Conservation (phyloP, 2,329 filamentous ascomycete genomes). For the Ophiocordyceps robertsii region DNA sequence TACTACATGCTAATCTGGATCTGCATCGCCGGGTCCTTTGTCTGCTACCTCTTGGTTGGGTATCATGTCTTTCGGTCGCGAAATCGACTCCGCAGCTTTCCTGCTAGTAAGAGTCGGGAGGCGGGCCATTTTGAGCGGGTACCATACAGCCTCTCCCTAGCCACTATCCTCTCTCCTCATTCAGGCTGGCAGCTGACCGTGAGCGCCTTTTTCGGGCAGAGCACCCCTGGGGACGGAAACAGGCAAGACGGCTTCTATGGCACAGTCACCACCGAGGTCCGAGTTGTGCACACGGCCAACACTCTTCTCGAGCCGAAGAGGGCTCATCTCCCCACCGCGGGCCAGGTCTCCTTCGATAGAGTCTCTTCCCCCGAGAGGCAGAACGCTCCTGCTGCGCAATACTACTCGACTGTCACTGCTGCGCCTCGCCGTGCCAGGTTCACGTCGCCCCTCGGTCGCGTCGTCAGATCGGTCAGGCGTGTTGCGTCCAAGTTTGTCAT, state of each 20-base stretch:
- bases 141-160: not conserved
- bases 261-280: conserved; percentile 39
- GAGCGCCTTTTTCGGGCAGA: not conserved
- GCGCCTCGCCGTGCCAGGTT: conserved; percentile 1
- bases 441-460: conserved; percentile 4
- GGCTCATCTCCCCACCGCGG: conserved; percentile 5
- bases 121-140: conserved; percentile 19
- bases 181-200: not conserved
- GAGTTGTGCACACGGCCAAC: conserved; percentile 20
- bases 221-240: not conserved
- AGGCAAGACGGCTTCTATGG: conserved; percentile 25
- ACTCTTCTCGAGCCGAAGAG: conserved; percentile 11
- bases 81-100: conserved; percentile 40
- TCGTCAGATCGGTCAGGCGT: conserved; percentile 12
- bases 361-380: conserved; percentile 6
- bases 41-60: conserved; percentile 44
- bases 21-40: conserved; percentile 39
- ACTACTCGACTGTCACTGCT: conserved; percentile 18
- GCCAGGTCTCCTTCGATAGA: conserved; percentile 12
- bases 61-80: conserved; percentile 46
- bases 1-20: conserved; percentile 51
- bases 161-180: no score
- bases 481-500: conserved; percentile 21
- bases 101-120: conserved; percentile 20
- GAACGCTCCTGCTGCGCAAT: conserved; percentile 10